Evolutionary conservation across 495 filamentous ascomycete genomes (phyloP).

Genomic region (Penicillium riverlandense): DNA sequence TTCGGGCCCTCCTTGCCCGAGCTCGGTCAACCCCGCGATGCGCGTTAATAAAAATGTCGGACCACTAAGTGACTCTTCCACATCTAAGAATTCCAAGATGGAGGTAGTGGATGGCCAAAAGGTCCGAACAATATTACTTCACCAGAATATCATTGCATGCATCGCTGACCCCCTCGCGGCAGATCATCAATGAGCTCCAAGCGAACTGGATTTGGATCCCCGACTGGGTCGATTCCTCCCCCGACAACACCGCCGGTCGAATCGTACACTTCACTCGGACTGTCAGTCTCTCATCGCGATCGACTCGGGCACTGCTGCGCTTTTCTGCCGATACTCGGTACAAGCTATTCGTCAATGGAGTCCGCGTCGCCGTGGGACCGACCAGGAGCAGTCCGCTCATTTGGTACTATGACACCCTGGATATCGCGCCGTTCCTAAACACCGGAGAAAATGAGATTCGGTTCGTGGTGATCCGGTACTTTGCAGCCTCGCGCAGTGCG

Average conservation of each 20-base stretch:
- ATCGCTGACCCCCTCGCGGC: not conserved
- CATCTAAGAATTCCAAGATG: too few species aligned
- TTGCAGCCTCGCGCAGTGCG: slow-evolving; percentile 16
- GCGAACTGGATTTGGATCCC: slow-evolving; percentile 31
- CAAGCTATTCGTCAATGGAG: slow-evolving; percentile 30
- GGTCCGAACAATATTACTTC: too few species aligned
- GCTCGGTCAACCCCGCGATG: too few species aligned
- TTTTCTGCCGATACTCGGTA: slow-evolving; percentile 35
- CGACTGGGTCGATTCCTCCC: slow-evolving; percentile 26
- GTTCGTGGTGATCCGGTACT: slow-evolving; percentile 26
- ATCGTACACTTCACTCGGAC: slow-evolving; percentile 20
- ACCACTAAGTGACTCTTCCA: too few species aligned
- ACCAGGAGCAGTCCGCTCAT: slow-evolving; percentile 24
- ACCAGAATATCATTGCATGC: too few species aligned
- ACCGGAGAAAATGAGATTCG: slow-evolving; percentile 22
- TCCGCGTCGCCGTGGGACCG: slow-evolving; percentile 26
- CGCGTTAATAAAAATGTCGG: too few species aligned
- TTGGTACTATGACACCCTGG: slow-evolving; percentile 33
- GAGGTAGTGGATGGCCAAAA: too few species aligned
- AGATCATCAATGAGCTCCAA: slow-evolving; percentile 28
- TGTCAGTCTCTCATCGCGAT: slow-evolving; percentile 9
- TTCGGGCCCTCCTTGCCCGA: too few species aligned
- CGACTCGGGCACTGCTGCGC: slow-evolving; percentile 14
- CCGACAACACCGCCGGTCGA: slow-evolving; percentile 19
- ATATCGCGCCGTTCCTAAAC: slow-evolving; percentile 24